Base-by-base conservation (phyloP, 2,329 filamentous ascomycete species). In the Neodidymelliopsis sp. region DNA sequence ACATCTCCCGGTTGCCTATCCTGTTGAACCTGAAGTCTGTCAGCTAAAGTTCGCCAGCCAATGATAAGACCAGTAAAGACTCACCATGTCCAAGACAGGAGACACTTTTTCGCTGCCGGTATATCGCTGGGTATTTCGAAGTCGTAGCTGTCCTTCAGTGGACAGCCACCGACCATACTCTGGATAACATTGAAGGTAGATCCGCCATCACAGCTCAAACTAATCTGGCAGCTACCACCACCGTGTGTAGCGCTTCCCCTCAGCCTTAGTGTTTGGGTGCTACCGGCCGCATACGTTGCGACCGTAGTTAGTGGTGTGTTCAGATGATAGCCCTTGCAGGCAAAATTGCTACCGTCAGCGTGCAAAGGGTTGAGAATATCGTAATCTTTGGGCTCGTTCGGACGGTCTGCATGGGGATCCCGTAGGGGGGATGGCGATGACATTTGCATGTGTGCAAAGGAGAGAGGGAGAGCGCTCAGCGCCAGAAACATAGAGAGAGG, bases 1-100 rank as follows among this genome's bases (percentile, higher is more conserved):
- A 94, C 83, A 89, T 89, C 71, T 93, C 89, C 36, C 89, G 82
- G 74, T 91, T 91, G 19, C 89, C 89, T 29, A 88, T 73, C 57
- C 84, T 77, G 77, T 91, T 91, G 75, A 89, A 87, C 66, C 66
- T 69, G 20, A 4, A 6, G 2, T 4, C 9, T 37, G 11, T 37
- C 16, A 48, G 25, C 38, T 31, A 42, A 42, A 18, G 6, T 27
- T 28, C 9, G 7, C 6, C 16, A 28, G n/a, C 9, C 9, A 15
- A 7, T 4, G 13, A 15, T 8, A 19, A 4, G 2, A 39, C 5
- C 6, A 22, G 16, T 16, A 9, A 8, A 9, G 2, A 12, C 54
- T 13, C 44, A 62, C 56, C 59, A 62, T 9, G 84, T 85, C 90
- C 90, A 93, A 27, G 85, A 84, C 39, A 92, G 81, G 33, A 92